A percentile compares a stretch with the other conserved stretches of the same genome.
Evolutionary conservation across 495 filamentous ascomycete species (phyloP).

Genomic region (Penicillium steckii): DNA sequence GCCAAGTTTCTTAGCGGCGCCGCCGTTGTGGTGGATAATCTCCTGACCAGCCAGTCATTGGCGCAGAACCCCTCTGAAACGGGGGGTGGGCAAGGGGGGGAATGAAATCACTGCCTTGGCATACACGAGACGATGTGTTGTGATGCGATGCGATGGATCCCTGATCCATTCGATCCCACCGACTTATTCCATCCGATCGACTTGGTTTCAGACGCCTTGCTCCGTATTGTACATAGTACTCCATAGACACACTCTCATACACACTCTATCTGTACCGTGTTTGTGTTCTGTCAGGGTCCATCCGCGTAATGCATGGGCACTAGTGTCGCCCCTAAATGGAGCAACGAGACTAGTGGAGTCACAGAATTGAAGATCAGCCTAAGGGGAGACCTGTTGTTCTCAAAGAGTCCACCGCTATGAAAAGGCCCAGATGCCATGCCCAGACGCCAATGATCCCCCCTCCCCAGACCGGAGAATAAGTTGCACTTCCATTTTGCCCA

Average conservation of each 20-base stretch:
- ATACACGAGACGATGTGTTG: not conserved
- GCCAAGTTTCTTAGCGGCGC: slow-evolving; percentile 28
- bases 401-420: not conserved
- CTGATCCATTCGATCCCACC: slow-evolving; percentile 1
- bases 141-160: not conserved
- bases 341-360: slow-evolving; percentile 8
- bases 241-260: not conserved
- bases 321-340: slow-evolving; percentile 7
- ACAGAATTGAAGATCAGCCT: slow-evolving; percentile 18
- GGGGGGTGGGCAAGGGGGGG: slow-evolving; percentile 1
- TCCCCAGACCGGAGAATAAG: slow-evolving; percentile 17
- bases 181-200: not conserved
- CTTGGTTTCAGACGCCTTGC: not conserved
- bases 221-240: not conserved
- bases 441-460: not conserved
- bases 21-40: slow-evolving; percentile 8
- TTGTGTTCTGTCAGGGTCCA: not conserved
- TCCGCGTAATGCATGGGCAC: slow-evolving; percentile 17
- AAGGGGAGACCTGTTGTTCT: not conserved
- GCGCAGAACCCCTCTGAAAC: slow-evolving; percentile 14
- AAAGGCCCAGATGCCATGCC: not conserved
- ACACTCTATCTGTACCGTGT: not conserved
- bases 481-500: slow-evolving; percentile 14
- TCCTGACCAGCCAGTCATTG: slow-evolving; percentile 14
- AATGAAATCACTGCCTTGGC: not conserved